Percentiles rank a stretch among this genome's conserved stretches.
Evolutionary conservation across 1,284 basidiomycete genomes (phyloP).

Genomic region (Flammula alnicola): DNA sequence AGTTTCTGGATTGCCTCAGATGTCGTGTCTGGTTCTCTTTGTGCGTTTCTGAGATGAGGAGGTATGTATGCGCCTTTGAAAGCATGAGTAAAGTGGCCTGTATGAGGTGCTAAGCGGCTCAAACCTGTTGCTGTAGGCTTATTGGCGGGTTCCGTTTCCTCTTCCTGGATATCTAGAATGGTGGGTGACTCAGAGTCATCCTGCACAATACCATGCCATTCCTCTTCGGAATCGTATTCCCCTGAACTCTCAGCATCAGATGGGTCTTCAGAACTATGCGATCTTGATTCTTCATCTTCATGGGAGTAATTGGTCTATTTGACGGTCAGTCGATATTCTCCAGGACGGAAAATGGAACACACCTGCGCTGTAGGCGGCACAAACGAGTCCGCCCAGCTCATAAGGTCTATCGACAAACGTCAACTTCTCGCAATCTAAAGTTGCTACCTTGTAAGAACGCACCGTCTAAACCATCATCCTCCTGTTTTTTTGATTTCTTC

Average conservation of each 20-base stretch:
- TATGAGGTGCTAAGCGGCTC: background rate
- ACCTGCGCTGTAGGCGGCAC: conserved; percentile 26
- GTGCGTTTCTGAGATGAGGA: conserved; percentile 60
- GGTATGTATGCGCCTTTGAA: conserved; percentile 57
- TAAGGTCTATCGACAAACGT: conserved; percentile 45
- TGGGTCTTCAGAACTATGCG: conserved; percentile 22
- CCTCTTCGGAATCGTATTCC: conserved; percentile 28
- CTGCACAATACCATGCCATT: conserved; percentile 37
- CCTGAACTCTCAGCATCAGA: conserved; percentile 24
- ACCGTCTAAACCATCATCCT: conserved; percentile 71
- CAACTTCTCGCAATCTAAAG: background rate
- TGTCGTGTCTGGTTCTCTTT: conserved; percentile 36
- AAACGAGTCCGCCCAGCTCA: conserved; percentile 59
- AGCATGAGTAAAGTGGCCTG: background rate
- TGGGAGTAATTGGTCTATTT: background rate
- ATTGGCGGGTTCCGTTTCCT: conserved; percentile 10
- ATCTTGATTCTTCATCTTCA: conserved; percentile 22
- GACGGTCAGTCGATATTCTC: no score
- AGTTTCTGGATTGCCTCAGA: conserved; percentile 69
- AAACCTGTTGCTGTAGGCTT: conserved; percentile 15
- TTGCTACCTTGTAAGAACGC: conserved; percentile 21
- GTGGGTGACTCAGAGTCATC: conserved; percentile 18
- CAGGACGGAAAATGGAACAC: no score
- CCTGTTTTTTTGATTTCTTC: conserved; percentile 47
- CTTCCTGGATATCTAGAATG: conserved; percentile 30